These are phyloP conservation scores for Hymenoscyphus occultus DNA, from an alignment of 2,329 filamentous ascomycete species.

Conservation along the genomic window DNA sequence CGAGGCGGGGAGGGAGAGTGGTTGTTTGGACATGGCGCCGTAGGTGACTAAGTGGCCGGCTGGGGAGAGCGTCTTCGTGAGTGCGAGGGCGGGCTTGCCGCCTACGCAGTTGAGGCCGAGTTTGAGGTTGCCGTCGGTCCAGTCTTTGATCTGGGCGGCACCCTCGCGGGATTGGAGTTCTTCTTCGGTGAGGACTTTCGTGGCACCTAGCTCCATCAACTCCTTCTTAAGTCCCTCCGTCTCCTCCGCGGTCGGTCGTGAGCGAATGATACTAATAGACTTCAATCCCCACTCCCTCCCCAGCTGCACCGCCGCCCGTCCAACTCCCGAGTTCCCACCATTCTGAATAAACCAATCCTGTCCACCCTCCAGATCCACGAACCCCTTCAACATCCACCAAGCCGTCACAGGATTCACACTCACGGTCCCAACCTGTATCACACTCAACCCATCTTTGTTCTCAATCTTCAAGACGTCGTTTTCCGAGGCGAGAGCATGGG, in stretches of 20 bases:
- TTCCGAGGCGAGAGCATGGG: slow-evolving; percentile 70
- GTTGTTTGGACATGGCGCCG: slow-evolving; percentile 90
- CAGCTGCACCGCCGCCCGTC: slow-evolving; percentile 86
- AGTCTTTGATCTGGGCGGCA: slow-evolving; percentile 54
- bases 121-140: slow-evolving; percentile 63
- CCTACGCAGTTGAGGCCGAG: slow-evolving; percentile 93
- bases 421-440: slow-evolving; percentile 81
- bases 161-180: slow-evolving; percentile 47
- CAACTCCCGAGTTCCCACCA: slow-evolving; percentile 91
- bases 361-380: slow-evolving; percentile 50
- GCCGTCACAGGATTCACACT: slow-evolving; percentile 92
- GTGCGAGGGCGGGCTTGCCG: slow-evolving; percentile 73
- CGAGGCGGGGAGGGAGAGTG: slow-evolving; percentile 75
- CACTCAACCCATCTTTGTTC: slow-evolving; percentile 65
- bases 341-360: slow-evolving; percentile 97
- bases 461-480: slow-evolving; percentile 65
- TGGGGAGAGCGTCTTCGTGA: slow-evolving; percentile 70
- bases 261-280: slow-evolving; percentile 85
- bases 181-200: slow-evolving; percentile 47
- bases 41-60: slow-evolving; percentile 84
- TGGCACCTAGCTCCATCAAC: slow-evolving; percentile 55
- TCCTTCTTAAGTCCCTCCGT: slow-evolving; percentile 64
- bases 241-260: slow-evolving; percentile 60
- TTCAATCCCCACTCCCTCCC: slow-evolving; percentile 81
- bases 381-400: slow-evolving; percentile 88